Base-by-base conservation (phyloP, 148 eudicot genomes). In the Fallopia convolvulus region DNA sequence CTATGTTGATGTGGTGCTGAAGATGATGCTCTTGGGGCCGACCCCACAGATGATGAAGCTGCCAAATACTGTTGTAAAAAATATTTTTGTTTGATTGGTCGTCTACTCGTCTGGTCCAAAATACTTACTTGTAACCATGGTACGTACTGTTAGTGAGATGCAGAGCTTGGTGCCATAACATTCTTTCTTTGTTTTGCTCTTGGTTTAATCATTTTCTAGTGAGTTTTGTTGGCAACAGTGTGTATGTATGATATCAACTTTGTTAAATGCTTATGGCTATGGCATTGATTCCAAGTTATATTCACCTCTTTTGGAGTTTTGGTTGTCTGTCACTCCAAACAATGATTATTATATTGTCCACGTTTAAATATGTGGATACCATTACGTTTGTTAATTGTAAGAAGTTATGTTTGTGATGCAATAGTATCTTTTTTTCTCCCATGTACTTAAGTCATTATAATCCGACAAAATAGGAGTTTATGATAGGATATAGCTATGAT, bases 41-140 rank as follows among this genome's bases (percentile, higher is more conserved):
- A 33, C 70, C 70, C 30, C 39, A 13, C 6, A 63, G 39, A 9
- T 23, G 70, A 63, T 26, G 70, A 11, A 26, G 36, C 70, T 63
- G 70, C 70, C 70, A 63, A 63, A 63, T 63, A 63, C 40, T 63
- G 33, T 61, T 61, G 32, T 61, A 61, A 23, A 61, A n/a, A n/a
- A 53, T 53, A 6, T 5, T 11, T 3, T 53, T 1, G 60, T 53
- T 53, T 53, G 61, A 55, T 18, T 55, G 70, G 70, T 14, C 11
- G 17, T 26, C 70, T 11, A 33, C 12, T 14, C 11, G 15, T 63
- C 70, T 26, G 30, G 21, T 58, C 21, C 21, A 12, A 58, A 20
- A 58, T 21, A 58, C 30, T 58, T 21, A 58, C 30, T 58, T 58
- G 30, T 23, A 58, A 58, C 66, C 32, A 58, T 58, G 66, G 61